Base-by-base conservation (phyloP, 768 basidiomycete species). In the Macrolepiota albuminosa region DNA sequence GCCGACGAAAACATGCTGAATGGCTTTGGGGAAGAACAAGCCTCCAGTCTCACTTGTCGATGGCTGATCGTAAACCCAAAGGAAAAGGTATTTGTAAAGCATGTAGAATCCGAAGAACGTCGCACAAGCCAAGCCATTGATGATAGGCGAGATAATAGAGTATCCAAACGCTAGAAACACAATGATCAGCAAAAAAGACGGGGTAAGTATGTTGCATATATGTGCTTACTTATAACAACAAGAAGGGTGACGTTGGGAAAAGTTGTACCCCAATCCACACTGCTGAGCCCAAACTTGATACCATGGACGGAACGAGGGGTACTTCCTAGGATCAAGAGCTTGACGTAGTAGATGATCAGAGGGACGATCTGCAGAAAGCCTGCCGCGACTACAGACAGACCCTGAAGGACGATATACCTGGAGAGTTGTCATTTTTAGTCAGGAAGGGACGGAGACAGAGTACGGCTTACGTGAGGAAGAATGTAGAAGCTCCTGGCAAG, bases 1-100 rank as follows among this genome's bases (percentile, higher is more conserved):
- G 3, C 96, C 97, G 24, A 95, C 93, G 64, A 98, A 98, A 34
- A 96, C 69, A 68, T 98, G 97, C 52, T 91, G 86, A 31, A 98
- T 84, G 5, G 97, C 96, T 72, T 88, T 91, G 26, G 95, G 95
- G 81, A 94, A 98, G 80, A 97, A 98, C 52, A 92, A 70, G 0
- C 97, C 97, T 40, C 96, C 96, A 0, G 94, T 96, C 57, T 97
- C 95, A 53, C 76, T 76, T 4, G 80, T 73, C 0, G 80, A 69
- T 4, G 87, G 83, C 69, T 93, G 88, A 57, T 91, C 86, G 66
- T 84, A 84, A 61, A 84, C 85, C 78, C 85, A 94, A 56, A 91
- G 77, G 81, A 91, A 94, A 34, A 92, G 83, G 66, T 93, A 94
- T 72, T 91, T 93, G 82, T 91, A 93, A 39, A 93, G 73, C 61